phyloP scores from a whole-genome alignment of 306 rosid genomes.

The Citrullus amarus region DNA sequence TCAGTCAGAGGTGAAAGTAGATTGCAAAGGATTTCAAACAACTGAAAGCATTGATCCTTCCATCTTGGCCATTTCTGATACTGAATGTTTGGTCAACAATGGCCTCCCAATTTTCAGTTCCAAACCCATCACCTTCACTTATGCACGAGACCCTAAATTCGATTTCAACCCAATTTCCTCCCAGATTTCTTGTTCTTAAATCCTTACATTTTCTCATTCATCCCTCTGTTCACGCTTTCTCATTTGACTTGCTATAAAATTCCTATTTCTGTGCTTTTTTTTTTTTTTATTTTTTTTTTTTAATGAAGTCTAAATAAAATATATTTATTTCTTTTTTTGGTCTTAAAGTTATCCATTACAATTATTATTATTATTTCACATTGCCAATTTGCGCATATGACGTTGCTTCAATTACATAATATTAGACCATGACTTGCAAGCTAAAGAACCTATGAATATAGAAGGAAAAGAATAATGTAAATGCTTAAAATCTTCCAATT shows the following conservation, averaged over 20 bases:
- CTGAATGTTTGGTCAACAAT: slow-evolving; percentile 15
- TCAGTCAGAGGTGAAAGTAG: slow-evolving; percentile 12
- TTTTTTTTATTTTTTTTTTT: no score
- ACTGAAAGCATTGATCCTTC: slow-evolving; percentile 15
- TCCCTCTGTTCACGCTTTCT: no score
- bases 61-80: background rate
- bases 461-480: no score
- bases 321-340: no score
- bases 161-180: slow-evolving; percentile 10
- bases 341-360: no score
- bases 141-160: slow-evolving; percentile 6
- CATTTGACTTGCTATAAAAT: no score
- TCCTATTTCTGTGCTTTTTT: no score
- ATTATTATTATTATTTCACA: no score
- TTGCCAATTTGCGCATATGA: no score
- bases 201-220: no score
- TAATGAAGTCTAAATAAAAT: no score
- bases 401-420: background rate
- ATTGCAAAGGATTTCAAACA: slow-evolving; percentile 22
- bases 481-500: background rate
- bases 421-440: background rate
- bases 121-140: slow-evolving; percentile 3
- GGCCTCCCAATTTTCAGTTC: slow-evolving; percentile 14
- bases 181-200: slow-evolving; percentile 16
- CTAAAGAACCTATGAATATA: no score